A percentile compares a stretch with the other conserved stretches of the same genome.
Conservation (phyloP, 495 filamentous ascomycete genomes). For the Cairneyella variabilis region DNA sequence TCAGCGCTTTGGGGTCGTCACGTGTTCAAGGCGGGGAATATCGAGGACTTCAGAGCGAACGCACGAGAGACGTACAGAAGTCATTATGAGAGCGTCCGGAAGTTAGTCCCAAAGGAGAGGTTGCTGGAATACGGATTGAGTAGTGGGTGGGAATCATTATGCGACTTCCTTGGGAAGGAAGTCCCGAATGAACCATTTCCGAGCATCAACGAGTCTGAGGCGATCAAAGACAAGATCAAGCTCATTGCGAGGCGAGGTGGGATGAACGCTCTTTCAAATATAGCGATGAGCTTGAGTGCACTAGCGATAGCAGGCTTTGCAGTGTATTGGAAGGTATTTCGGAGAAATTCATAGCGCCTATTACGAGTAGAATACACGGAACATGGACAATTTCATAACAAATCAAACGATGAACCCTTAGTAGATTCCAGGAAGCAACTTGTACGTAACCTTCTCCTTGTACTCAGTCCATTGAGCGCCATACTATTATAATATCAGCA, state of each 20-base stretch:
- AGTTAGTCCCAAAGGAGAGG: constrained; percentile 37
- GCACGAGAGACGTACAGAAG: not conserved
- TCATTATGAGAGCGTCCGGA: constrained; percentile 24
- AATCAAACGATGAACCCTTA: too few relatives aligned
- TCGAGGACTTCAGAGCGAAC: not conserved
- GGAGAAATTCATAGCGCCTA: too few relatives aligned
- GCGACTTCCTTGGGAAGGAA: constrained; percentile 41
- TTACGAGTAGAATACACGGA: too few relatives aligned
- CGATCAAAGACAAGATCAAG: too few relatives aligned
- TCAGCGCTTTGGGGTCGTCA: not conserved
- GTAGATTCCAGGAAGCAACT: constrained; percentile 42
- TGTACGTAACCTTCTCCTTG: constrained; percentile 39
- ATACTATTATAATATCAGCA: constrained; percentile 28
- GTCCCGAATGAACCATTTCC: constrained; percentile 41
- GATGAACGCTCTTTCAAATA: too few relatives aligned
- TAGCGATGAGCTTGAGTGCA: too few relatives aligned
- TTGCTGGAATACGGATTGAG: constrained; percentile 43
- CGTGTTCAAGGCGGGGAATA: not conserved
- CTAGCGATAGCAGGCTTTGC: too few relatives aligned
- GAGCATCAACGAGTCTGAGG: not conserved
- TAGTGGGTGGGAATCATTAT: constrained; percentile 49
- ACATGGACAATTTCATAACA: too few relatives aligned
- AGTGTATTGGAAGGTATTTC: too few relatives aligned
- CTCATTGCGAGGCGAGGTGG: too few relatives aligned
- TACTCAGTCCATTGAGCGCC: constrained; percentile 40